phyloP scores from a whole-genome alignment of 2,329 filamentous ascomycete genomes.

The Leptographium flavum region DNA sequence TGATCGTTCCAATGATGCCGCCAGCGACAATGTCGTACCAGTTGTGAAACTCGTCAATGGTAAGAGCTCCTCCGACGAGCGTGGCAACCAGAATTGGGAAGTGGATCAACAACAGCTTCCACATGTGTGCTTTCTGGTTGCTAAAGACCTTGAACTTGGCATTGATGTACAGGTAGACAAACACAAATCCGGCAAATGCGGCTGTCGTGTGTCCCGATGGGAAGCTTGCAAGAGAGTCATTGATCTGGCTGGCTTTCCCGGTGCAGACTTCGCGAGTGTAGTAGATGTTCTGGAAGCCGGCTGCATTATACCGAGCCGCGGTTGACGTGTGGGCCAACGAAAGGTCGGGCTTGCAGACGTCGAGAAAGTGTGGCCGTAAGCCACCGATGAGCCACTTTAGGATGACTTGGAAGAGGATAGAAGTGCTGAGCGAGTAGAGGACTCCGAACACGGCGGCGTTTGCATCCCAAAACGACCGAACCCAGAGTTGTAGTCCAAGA shows the following conservation, averaged over 20 bases:
- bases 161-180: slow-evolving; percentile 59
- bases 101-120: slow-evolving; percentile 54
- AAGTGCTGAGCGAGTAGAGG: slow-evolving; percentile 53
- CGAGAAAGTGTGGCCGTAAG: slow-evolving; percentile 56
- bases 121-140: slow-evolving; percentile 59
- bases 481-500: slow-evolving; percentile 50
- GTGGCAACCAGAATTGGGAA: slow-evolving; percentile 52
- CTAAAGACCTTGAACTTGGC: slow-evolving; percentile 64
- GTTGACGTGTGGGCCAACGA: slow-evolving; percentile 22
- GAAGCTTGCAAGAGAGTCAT: slow-evolving; percentile 57
- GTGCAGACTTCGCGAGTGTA: slow-evolving; percentile 59
- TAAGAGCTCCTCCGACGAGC: slow-evolving; percentile 54
- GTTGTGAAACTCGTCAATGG: slow-evolving; percentile 62
- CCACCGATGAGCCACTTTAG: slow-evolving; percentile 64
- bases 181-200: slow-evolving; percentile 58
- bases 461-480: slow-evolving; percentile 54
- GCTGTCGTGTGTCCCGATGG: slow-evolving; percentile 63
- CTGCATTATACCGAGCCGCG: slow-evolving; percentile 27
- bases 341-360: slow-evolving; percentile 51
- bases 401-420: slow-evolving; percentile 65
- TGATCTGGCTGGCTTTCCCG: slow-evolving; percentile 47
- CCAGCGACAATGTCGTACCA: slow-evolving; percentile 60
- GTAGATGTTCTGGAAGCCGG: slow-evolving; percentile 41
- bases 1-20: slow-evolving; percentile 44
- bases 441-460: slow-evolving; percentile 60